Base-by-base conservation (phyloP, 202 grass and related monocot species). In the Eragrostis tef region DNA sequence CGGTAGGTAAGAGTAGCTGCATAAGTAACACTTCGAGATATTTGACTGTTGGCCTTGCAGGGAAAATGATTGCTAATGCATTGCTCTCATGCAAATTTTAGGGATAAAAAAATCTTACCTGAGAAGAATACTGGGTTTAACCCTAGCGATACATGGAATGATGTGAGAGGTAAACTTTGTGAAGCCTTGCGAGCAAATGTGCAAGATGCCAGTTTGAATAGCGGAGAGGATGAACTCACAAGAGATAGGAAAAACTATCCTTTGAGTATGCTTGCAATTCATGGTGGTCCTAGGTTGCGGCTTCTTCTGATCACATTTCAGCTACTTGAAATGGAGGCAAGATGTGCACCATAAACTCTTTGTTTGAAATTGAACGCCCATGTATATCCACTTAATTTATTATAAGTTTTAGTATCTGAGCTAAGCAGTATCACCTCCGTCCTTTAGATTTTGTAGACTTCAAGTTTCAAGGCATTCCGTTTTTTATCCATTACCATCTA, bases 1-100 rank as follows among this genome's bases (percentile, higher is more conserved):
- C 90, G 96, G 96, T 95, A 95, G 95, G 95, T 98, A 98, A 95
- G 95, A 91, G 22, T 88, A 80, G 56, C 63, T 77, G 48, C 81
- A 69, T 90, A 73, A 93, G 43, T 20, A 42, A 44, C 45, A 71
- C 44, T 73, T 73, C 26, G 86, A 87, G 19, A 65, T 83, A 63
- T 25, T 62, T 53, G 34, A 81, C 46, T 58, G 24, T 48, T 81
- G 47, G 44, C 58, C 57, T 81, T 27, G 20, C 53, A 71, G 44
- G n/a, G 63, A 70, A 61, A 71, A 36, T 70, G 67, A 21, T 31
- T 65, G 19, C 27, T 71, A 73, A 83, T 22, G 19, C 1, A 66
- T 29, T 79, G 57, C 12, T 6, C 14, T 76, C 53, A 61, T 74
- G 7, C 75, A 79, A 74, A 74, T 85, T 6, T 27, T 78, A 89